Evolutionary conservation across 2,329 filamentous ascomycete species (phyloP), one percentile per base, ranked within the genome.

Genomic region (Fusarium pininemorale): DNA sequence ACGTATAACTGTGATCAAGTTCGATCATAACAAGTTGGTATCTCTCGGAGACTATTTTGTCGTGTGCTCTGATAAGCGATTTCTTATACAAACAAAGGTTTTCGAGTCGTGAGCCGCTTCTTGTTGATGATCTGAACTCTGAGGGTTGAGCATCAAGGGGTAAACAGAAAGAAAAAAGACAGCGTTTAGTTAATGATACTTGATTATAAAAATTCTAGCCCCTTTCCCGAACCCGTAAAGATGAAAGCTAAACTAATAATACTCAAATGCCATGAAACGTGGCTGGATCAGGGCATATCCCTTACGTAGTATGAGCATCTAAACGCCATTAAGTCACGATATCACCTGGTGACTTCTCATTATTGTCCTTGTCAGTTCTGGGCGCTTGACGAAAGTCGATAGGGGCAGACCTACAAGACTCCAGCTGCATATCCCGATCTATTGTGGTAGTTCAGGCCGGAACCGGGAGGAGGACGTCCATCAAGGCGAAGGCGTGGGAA

Each of bases 11-110:
- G 54, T 83, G 82, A 37, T 79, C 76, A 26, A 85, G 68, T 38
- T 81, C 81, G 55, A 84, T 82, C 77, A 85, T 82, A 30, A 83
- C 83, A 8, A 87, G 82, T 11, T 81, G 68, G 16, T 79, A 81
- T 26, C 81, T 81, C 38, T 80, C 59, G 2, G 77, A 70, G 10
- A 78, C 75, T 56, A 84, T 76, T 24, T 69, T 74, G 26, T 81
- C 79, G 53, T 65, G 66, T 45, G 79, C 79, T 42, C 71, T 75
- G 7, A 78, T 80, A 32, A 79, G 75, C 24, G 79, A 77, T 59
- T 83, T 83, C 63, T 84, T 81, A 57, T 82, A 22, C 65, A 11
- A 84, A 78, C 26, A 83, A 77, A 7, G 75, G 76, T 48, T 80
- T 83, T 50, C 80, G 79, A 39, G 81, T 79, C 20, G 69, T 56